These are phyloP conservation scores for Setaria viridis DNA, from an alignment of 202 grass and related monocot genomes.

Conservation along the genomic window DNA sequence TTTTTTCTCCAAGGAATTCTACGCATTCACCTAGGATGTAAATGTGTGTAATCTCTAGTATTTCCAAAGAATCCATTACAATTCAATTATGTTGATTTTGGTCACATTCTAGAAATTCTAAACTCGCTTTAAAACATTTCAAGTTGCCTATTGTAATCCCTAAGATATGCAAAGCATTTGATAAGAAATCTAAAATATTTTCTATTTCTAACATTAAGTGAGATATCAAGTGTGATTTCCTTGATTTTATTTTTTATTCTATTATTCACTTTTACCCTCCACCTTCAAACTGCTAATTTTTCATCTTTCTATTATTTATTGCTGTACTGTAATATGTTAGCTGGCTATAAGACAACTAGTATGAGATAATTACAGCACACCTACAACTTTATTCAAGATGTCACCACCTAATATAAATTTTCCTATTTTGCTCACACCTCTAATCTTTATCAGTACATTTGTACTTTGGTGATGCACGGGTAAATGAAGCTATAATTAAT, in stretches of 20 bases:
- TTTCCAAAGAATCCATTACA: not conserved
- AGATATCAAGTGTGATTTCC: slow-evolving; percentile 7
- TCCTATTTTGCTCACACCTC: not conserved
- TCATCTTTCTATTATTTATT: not conserved
- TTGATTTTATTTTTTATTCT: slow-evolving; percentile 4
- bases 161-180: not conserved
- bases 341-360: not conserved
- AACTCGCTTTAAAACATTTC: not conserved
- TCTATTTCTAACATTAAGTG: not conserved
- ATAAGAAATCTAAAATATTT: not conserved
- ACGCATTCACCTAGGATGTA: not conserved
- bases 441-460: not conserved
- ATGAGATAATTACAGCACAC: slow-evolving; percentile 14
- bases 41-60: no score
- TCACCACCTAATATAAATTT: not conserved
- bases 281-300: not conserved
- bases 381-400: slow-evolving; percentile 8
- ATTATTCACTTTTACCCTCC: no score
- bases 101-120: not conserved
- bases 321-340: not conserved
- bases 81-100: not conserved
- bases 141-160: not conserved
- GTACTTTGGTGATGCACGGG: not conserved
- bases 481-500: slow-evolving; percentile 3
- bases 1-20: not conserved